These are phyloP conservation scores for Fusarium sp. DNA, from an alignment of 2,329 filamentous ascomycete species.

Conservation along the genomic window DNA sequence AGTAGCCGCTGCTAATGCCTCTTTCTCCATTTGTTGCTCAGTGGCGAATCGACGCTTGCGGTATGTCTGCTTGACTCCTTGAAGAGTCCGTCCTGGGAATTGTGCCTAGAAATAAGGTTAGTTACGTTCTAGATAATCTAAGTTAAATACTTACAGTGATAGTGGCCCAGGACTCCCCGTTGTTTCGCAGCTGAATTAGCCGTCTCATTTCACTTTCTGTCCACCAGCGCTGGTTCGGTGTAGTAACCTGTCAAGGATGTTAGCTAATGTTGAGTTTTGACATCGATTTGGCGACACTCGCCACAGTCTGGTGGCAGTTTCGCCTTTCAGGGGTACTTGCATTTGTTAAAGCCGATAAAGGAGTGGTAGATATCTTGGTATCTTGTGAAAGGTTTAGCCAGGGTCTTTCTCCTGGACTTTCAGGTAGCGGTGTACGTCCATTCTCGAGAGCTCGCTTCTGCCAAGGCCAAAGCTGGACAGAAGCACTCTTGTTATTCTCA, in stretches of 20 bases:
- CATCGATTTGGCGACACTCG: fast-evolving
- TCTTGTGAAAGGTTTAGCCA: not conserved
- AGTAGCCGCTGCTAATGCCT: not conserved
- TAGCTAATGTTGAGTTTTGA: not conserved
- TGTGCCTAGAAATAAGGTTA: not conserved
- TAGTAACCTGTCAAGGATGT: not conserved
- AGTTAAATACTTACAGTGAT: not conserved
- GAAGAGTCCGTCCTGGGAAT: not conserved
- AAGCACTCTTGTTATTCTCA: not conserved
- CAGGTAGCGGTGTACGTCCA: constrained; percentile 5
- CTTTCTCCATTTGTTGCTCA: not conserved
- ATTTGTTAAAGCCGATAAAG: not conserved
- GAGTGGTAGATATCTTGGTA: no score
- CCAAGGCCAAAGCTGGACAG: not conserved
- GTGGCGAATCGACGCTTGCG: constrained; percentile 7
- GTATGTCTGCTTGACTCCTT: constrained; percentile 12
- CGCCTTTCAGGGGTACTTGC: no score
- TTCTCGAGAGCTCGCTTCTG: not conserved
- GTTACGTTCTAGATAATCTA: fast-evolving
- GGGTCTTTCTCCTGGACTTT: not conserved
- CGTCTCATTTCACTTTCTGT: constrained; percentile 9
- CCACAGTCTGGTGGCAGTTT: fast-evolving
- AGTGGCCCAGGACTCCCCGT: not conserved
- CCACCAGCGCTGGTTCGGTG: constrained; percentile 3
- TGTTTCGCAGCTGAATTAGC: not conserved